Conservation (phyloP, 208 protist species). For the Leishmania gerbilli region DNA sequence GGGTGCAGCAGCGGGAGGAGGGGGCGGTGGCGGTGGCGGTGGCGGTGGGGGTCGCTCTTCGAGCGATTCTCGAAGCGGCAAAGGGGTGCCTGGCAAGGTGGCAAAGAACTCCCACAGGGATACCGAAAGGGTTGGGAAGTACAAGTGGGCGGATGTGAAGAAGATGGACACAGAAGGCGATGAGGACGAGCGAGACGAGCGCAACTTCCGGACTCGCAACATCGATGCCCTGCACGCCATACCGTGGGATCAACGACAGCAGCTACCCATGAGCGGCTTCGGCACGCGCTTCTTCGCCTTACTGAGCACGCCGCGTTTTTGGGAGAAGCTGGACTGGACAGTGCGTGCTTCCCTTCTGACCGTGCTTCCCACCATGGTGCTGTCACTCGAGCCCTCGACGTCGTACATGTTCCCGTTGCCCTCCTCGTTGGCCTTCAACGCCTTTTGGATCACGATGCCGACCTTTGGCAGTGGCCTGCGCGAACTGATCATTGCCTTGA, state of each 20-base stretch:
- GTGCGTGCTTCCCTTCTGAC: conserved; percentile 83
- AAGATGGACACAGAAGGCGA: conserved; percentile 39
- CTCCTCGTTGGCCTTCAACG: conserved; percentile 78
- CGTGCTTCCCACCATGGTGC: conserved; percentile 87
- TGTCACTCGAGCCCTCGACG: conserved; percentile 80
- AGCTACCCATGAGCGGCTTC: conserved; percentile 81
- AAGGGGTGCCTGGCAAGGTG: not conserved
- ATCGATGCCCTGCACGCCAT: conserved; percentile 87
- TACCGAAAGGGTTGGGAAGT: conserved; percentile 13
- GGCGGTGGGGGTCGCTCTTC: conserved; percentile 32
- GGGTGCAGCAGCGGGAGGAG: not conserved
- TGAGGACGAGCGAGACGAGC: conserved; percentile 78
- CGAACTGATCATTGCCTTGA: conserved; percentile 77
- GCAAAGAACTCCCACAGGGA: conserved; percentile 7
- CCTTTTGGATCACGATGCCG: conserved; percentile 90
- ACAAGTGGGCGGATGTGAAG: conserved; percentile 27
- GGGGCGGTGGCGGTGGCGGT: conserved; percentile 22
- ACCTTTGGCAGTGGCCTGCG: conserved; percentile 86
- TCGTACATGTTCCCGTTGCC: conserved; percentile 68
- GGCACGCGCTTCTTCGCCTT: conserved; percentile 81
- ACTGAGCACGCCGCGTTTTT: conserved; percentile 83
- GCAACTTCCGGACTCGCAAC: conserved; percentile 52
- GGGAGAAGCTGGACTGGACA: conserved; percentile 91
- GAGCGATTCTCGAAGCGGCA: not conserved
- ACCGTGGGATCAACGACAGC: conserved; percentile 84